Evolutionary conservation across 176 grass and related monocot species (phyloP).

Genomic region (Phragmites australis): DNA sequence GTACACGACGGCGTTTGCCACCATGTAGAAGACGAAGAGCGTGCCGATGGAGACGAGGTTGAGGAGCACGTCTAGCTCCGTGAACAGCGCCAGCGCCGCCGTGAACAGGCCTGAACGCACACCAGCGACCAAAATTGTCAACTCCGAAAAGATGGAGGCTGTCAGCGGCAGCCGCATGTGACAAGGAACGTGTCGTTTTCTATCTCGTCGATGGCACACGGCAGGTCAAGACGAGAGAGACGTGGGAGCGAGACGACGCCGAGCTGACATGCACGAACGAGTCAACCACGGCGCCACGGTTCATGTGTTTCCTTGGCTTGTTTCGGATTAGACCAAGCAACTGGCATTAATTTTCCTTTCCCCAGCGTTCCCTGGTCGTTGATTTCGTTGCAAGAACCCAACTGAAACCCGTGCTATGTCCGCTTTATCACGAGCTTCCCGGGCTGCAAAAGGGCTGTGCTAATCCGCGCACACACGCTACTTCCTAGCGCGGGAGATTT

Average conservation of each 20-base stretch:
- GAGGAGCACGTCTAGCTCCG: slow-evolving; percentile 82
- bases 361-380: too few relatives aligned
- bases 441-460: too few relatives aligned
- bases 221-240: too few relatives aligned
- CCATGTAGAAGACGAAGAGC: slow-evolving; percentile 99
- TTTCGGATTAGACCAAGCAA: background rate
- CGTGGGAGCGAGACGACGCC: too few relatives aligned
- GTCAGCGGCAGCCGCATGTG: background rate
- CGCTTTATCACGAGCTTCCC: background rate
- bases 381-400: too few relatives aligned
- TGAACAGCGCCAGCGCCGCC: slow-evolving; percentile 82
- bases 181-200: too few relatives aligned
- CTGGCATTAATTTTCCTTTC: background rate
- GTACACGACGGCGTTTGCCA: slow-evolving; percentile 87
- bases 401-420: background rate
- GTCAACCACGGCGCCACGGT: too few relatives aligned
- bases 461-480: too few relatives aligned
- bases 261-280: too few relatives aligned
- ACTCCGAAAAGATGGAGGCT: background rate
- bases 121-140: too few relatives aligned
- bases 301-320: background rate
- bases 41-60: slow-evolving; percentile 93
- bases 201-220: too few relatives aligned
- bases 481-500: too few relatives aligned
- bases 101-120: slow-evolving; percentile 82